Conservation (phyloP, 192 early-diverging fungal species). For the Rhizophagus prolifer region DNA sequence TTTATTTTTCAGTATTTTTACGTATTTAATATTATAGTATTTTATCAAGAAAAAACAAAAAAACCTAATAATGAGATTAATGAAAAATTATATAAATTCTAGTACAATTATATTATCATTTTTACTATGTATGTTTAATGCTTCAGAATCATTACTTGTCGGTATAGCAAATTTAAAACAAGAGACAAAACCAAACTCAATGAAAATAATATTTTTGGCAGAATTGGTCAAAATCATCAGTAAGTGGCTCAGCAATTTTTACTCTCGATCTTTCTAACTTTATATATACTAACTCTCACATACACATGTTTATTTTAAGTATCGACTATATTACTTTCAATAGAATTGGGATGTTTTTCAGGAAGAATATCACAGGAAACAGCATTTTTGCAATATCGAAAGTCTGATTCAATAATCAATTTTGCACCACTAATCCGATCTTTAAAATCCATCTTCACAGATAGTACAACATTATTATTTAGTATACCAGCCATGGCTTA, state of each 20-base stretch:
- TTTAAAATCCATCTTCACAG: slow-evolving; percentile 27
- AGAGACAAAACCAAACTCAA: slow-evolving; percentile 40
- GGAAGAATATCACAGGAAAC: not conserved
- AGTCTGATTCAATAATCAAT: not conserved
- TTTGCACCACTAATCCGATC: slow-evolving; percentile 8
- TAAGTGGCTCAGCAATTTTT: slow-evolving; percentile 20
- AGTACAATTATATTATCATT: slow-evolving; percentile 37
- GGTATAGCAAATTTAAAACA: slow-evolving; percentile 37
- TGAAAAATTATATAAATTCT: not conserved
- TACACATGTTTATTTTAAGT: not conserved
- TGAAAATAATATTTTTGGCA: slow-evolving; percentile 38
- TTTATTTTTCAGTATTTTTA: too few species aligned
- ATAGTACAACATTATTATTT: slow-evolving; percentile 29
- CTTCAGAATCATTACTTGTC: slow-evolving; percentile 42
- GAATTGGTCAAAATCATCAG: slow-evolving; percentile 38
- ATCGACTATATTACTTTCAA: not conserved
- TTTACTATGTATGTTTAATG: slow-evolving; percentile 41
- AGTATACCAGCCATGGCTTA: slow-evolving; percentile 40
- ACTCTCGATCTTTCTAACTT: not conserved
- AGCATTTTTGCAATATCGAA: not conserved
- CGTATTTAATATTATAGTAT: too few species aligned
- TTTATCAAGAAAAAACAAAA: too few species aligned
- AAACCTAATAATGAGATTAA: not conserved
- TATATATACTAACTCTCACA: not conserved
- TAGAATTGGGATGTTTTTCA: not conserved